Conservation (phyloP, 345 rosid species). For the Linum usitatissimum region DNA sequence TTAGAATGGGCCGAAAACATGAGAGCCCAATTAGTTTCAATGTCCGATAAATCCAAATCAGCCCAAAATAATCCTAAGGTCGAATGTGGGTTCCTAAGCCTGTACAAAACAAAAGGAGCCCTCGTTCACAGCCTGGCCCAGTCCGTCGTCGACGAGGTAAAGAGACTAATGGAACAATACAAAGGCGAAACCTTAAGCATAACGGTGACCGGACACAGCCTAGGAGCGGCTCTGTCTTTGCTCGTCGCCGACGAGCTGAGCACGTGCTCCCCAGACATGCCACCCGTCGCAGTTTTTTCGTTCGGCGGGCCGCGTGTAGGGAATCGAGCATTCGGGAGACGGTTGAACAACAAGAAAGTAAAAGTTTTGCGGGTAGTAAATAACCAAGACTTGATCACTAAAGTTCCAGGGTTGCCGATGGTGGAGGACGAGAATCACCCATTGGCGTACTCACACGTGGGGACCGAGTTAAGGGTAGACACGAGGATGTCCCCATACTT, state of each 20-base stretch:
- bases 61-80: slow-evolving; percentile 12
- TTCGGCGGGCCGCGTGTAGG: slow-evolving; percentile 25
- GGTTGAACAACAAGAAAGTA: slow-evolving; percentile 9
- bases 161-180: slow-evolving; percentile 16
- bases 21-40: slow-evolving; percentile 17
- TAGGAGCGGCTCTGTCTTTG: slow-evolving; percentile 22
- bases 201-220: slow-evolving; percentile 25
- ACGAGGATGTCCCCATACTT: slow-evolving; percentile 21
- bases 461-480: slow-evolving; percentile 18
- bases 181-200: slow-evolving; percentile 24
- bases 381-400: slow-evolving; percentile 19
- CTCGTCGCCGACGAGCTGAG: slow-evolving; percentile 20
- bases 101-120: slow-evolving; percentile 20
- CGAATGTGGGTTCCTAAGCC: slow-evolving; percentile 22
- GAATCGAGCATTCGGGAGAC: slow-evolving; percentile 16
- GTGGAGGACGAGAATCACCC: slow-evolving; percentile 16
- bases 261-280: slow-evolving; percentile 8
- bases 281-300: slow-evolving; percentile 23
- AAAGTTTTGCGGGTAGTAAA: slow-evolving; percentile 24
- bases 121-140: slow-evolving; percentile 17
- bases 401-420: slow-evolving; percentile 20
- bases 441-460: slow-evolving; percentile 21
- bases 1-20: slow-evolving; percentile 87
- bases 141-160: slow-evolving; percentile 15
- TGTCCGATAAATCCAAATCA: slow-evolving; percentile 2